Evolutionary conservation across 768 basidiomycete species (phyloP).

Genomic region (Russula virescens): DNA sequence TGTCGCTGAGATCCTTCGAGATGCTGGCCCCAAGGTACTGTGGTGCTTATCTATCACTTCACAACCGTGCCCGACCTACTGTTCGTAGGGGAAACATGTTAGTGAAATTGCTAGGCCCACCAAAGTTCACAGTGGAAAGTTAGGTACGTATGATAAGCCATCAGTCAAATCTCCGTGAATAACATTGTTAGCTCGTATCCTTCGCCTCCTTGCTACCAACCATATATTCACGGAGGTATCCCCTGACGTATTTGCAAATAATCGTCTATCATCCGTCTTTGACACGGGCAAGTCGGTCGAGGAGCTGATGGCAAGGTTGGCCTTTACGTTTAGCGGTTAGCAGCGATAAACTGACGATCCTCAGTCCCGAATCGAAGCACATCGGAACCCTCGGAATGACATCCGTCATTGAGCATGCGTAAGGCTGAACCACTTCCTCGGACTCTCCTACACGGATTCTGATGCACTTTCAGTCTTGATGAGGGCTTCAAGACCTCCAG

Average conservation of each 20-base stretch:
- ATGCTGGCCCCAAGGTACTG: slow-evolving; percentile 17
- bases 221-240: slow-evolving; percentile 30
- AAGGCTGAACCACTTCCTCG: slow-evolving; percentile 5
- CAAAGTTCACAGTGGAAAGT: slow-evolving; percentile 31
- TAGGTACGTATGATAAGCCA: slow-evolving; percentile 28
- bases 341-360: not conserved
- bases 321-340: not conserved
- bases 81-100: slow-evolving; percentile 34
- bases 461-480: not conserved
- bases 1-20: slow-evolving; percentile 21
- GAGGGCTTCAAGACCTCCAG: slow-evolving; percentile 24
- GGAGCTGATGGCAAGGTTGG: slow-evolving; percentile 20
- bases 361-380: slow-evolving; percentile 23
- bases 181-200: slow-evolving; percentile 23
- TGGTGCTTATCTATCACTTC: not conserved
- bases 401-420: slow-evolving; percentile 21
- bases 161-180: not conserved
- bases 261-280: slow-evolving; percentile 26
- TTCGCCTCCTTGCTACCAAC: slow-evolving; percentile 29
- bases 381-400: slow-evolving; percentile 24
- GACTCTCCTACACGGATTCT: not conserved
- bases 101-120: slow-evolving; percentile 34
- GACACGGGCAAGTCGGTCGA: slow-evolving; percentile 27
- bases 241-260: slow-evolving; percentile 30
- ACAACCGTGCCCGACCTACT: not conserved